Evolutionary conservation across 805 yeast genomes (phyloP).

Genomic region (Metschnikowia cerradonensis): DNA sequence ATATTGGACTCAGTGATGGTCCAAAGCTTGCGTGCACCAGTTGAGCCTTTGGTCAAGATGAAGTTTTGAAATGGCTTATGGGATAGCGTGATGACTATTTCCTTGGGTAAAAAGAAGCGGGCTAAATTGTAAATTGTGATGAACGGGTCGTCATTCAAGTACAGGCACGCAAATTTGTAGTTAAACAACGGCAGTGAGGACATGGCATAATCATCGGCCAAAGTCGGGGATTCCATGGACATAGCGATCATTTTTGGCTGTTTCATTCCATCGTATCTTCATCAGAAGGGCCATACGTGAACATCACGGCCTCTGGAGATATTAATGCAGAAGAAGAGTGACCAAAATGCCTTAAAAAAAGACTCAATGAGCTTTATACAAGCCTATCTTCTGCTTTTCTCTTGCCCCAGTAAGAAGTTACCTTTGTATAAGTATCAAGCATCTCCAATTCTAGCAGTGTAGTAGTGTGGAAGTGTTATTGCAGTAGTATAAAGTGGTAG

Average conservation of each 20-base stretch:
- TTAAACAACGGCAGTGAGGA: slow-evolving; percentile 35
- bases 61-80: slow-evolving; percentile 39
- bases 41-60: slow-evolving; percentile 34
- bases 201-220: slow-evolving; percentile 20
- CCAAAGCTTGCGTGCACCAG: slow-evolving; percentile 29
- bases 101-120: slow-evolving; percentile 71
- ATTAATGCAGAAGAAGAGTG: slow-evolving; percentile 11
- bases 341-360: no score
- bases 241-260: slow-evolving; percentile 31
- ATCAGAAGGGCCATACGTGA: slow-evolving; percentile 74
- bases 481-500: no score
- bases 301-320: slow-evolving; percentile 65
- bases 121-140: slow-evolving; percentile 66
- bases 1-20: slow-evolving; percentile 39
- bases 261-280: slow-evolving; percentile 61
- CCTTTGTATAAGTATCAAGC: no score
- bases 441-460: no score
- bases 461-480: no score
- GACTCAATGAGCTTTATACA: no score
- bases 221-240: slow-evolving; percentile 3
- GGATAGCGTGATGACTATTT: slow-evolving; percentile 51
- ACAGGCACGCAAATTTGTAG: slow-evolving; percentile 71
- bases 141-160: slow-evolving; percentile 66
- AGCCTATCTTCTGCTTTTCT: no score
- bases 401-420: no score